Evolutionary conservation across 352 stramenopile species (phyloP), one percentile per base, ranked within the genome.

Genomic region (Phytophthora quininea): DNA sequence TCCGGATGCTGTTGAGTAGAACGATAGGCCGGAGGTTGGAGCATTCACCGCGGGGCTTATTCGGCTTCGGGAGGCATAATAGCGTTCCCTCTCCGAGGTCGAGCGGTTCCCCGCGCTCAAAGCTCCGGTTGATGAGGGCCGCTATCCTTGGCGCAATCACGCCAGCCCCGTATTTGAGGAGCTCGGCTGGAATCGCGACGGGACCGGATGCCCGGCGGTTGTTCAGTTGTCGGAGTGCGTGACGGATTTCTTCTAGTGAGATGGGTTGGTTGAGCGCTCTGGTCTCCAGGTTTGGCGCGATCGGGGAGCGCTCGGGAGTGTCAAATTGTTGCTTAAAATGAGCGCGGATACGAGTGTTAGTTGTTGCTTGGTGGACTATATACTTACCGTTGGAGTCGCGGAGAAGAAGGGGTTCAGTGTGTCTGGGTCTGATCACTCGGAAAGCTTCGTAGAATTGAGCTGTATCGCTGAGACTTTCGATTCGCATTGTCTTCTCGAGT

Each of bases 1-100:
- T 59, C 4, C 54, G 29, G 12, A 50, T 63, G 1, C 6, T 69
- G 48, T 54, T 62, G 1, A 62, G 47, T 0, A 69, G 31, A 0
- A 63, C 62, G 19, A 69, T 69, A 4, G 46, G 54, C 0, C 52
- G 30, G 35, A 68, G 61, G 40, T 35, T 62, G n/a, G 37, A 68
- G 24, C 24, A 52, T 9, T 48, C 45, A 3, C 53, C 52, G 0
- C 46, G 33, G 1, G 50, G 50, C 8, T 60, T 66, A 12, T 54
- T 58, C 0, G 31, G 52, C 3, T 69, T 63, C 3, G 12, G 62
- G 1, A 58, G 62, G 27, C 53, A 58, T 2, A 69, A 1, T 2
- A 63, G 11, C 1, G 19, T 63, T 0, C 48, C 38, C 53, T 29
- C 30, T 3, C 53, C 54, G 1, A 59, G 29, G 8, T 30, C 9